Evolutionary conservation across 1,284 basidiomycete genomes (phyloP), one percentile per base, ranked within the genome.

Genomic region (Heliocybe sulcata): DNA sequence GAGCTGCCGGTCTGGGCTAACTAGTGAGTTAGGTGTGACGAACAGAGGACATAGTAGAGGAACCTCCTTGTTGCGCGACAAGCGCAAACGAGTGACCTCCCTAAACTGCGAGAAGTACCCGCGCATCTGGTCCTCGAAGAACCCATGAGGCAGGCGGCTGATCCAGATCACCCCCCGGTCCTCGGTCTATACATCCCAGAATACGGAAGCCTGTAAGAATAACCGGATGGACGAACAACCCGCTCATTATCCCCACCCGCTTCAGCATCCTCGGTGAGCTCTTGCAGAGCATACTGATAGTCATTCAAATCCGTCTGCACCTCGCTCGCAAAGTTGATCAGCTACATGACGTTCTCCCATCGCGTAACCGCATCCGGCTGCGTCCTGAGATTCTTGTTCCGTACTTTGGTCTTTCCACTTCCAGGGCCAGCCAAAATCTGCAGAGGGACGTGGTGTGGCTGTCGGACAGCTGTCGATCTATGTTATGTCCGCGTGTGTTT

Each of bases 71-170:
- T 97, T 99, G 55, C 97, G 83, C 2, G 94, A 96, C 19, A 99
- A 72, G 19, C 97, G 84, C 45, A 98, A 69, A 38, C 96, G 87
- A 2, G 90, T 89, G 45, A 99, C 85, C 50, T 88, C 82, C 19
- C 97, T 97, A 63, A 99, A 99, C 68, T 99, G 97, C 27, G 85
- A 79, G 66, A 99, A 97, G 74, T 99, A 99, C 10, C 84, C 82
- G 59, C 83, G 85, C 72, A 99, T 86, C 72, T 98, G 88, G 55
- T 91, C 89, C 72, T 99, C 97, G 71, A 94, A 96, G 74, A 99
- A 99, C 20, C 95, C 96, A 63, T 98, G 93, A 1, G 97, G 97
- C 59, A 99, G 81, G 59, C 94, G 85, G 14, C 93, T 88, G 53
- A 99, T 79, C 75, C 86, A 96, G 26, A 99, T 69, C 0, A 96